Conservation (phyloP, 2,329 filamentous ascomycete species). For the Neofusicoccum sp. region DNA sequence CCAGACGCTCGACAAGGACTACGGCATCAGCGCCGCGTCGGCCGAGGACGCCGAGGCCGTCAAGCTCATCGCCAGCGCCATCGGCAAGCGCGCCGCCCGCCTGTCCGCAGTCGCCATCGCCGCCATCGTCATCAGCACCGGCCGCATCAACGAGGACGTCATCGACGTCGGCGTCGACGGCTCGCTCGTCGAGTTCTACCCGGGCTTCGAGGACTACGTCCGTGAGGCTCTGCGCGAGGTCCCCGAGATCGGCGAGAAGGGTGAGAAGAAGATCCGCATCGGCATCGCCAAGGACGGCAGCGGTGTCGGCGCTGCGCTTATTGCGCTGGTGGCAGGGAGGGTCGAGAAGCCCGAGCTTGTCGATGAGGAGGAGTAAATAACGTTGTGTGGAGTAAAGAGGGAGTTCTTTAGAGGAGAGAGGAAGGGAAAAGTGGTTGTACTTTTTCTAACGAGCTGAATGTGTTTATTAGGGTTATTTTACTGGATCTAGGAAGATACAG, state of each 20-base stretch:
- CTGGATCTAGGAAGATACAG: background rate
- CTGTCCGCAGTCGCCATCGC: constrained; percentile 85
- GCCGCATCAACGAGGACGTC: constrained; percentile 66
- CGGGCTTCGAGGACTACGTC: constrained; percentile 84
- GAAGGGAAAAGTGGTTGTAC: background rate
- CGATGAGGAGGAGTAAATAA: constrained; percentile 6
- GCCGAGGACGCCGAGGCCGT: constrained; percentile 85
- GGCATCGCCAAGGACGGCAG: constrained; percentile 96
- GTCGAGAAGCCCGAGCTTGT: constrained; percentile 21
- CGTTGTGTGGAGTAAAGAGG: no score
- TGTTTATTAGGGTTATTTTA: constrained; percentile 8
- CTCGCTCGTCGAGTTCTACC: constrained; percentile 92
- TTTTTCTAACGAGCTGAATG: background rate
- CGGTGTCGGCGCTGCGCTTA: constrained; percentile 91
- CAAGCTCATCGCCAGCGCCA: constrained; percentile 75
- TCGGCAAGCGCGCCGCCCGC: constrained; percentile 84
- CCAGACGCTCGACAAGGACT: constrained; percentile 71
- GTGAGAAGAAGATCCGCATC: constrained; percentile 85
- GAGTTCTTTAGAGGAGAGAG: background rate
- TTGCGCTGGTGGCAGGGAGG: constrained; percentile 80
- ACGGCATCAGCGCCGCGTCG: constrained; percentile 73
- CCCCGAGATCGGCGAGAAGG: constrained; percentile 71
- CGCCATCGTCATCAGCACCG: constrained; percentile 78
- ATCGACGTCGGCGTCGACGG: constrained; percentile 94
- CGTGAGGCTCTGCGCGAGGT: constrained; percentile 76